These are phyloP conservation scores for Botrytis medusae DNA, from an alignment of 2,329 filamentous ascomycete species.

Conservation along the genomic window DNA sequence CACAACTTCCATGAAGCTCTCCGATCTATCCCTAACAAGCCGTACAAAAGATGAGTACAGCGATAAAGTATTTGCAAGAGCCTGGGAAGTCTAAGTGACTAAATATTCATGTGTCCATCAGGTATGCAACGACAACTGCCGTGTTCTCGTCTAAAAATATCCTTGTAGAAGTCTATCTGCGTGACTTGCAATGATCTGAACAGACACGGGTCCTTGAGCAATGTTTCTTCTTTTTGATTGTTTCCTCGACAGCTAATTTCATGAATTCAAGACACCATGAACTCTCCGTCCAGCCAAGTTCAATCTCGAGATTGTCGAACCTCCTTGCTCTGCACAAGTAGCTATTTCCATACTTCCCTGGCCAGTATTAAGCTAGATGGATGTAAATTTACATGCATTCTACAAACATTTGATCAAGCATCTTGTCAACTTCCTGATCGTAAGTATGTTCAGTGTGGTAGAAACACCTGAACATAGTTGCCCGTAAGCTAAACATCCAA, in stretches of 20 bases:
- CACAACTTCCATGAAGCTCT: background rate
- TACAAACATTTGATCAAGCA: background rate
- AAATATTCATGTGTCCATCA: background rate
- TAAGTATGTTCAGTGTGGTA: background rate
- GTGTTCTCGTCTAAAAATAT: background rate
- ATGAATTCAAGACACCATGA: background rate
- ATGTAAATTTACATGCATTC: background rate
- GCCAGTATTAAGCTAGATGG: background rate
- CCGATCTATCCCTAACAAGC: accelerated
- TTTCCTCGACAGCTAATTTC: background rate
- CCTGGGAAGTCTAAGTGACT: background rate
- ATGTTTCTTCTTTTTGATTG: background rate
- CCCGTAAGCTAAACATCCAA: background rate
- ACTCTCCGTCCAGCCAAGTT: background rate
- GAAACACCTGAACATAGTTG: background rate
- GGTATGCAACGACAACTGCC: background rate
- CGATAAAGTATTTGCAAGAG: background rate
- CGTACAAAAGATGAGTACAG: background rate
- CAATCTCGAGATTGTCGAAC: background rate
- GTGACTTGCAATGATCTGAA: background rate
- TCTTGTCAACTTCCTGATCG: background rate
- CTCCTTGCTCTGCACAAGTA: background rate
- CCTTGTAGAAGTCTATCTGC: background rate
- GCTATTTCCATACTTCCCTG: background rate
- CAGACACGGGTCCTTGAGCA: background rate